These are phyloP conservation scores for Coniella vitis DNA, from an alignment of 2,329 filamentous ascomycete species.

Conservation along the genomic window DNA sequence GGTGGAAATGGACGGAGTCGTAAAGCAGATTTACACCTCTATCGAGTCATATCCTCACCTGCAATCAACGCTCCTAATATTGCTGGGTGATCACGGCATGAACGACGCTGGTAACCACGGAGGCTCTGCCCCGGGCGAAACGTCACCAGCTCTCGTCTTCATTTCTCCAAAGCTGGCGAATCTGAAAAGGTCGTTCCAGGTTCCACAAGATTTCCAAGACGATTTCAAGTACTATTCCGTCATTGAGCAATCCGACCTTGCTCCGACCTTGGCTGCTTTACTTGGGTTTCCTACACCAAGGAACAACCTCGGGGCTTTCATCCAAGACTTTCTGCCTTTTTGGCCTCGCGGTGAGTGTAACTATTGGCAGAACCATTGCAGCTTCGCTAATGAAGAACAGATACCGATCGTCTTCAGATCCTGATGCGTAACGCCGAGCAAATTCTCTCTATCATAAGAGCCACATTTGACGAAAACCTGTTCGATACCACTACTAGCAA, in stretches of 20 bases:
- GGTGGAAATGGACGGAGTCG: constrained; percentile 82
- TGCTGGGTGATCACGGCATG: constrained; percentile 98
- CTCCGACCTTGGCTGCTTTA: constrained; percentile 78
- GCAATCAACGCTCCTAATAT: constrained; percentile 69
- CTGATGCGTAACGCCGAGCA: constrained; percentile 74
- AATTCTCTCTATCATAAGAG: constrained; percentile 68
- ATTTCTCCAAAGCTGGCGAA: constrained; percentile 73
- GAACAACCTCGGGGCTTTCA: constrained; percentile 86
- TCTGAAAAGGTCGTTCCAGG: constrained; percentile 36
- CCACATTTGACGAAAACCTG: constrained; percentile 54
- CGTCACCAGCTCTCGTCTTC: constrained; percentile 86
- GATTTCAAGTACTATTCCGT: constrained; percentile 78
- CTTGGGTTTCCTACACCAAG: constrained; percentile 81
- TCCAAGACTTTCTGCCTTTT: constrained; percentile 69
- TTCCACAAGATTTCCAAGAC: constrained; percentile 53
- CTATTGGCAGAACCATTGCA: no score
- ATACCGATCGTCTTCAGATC: constrained; percentile 55
- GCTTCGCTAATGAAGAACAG: constrained; percentile 20
- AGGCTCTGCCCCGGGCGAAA: constrained; percentile 88
- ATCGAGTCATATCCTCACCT: constrained; percentile 68
- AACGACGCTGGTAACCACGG: constrained; percentile 97
- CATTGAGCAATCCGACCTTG: constrained; percentile 92
- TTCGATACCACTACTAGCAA: constrained; percentile 27
- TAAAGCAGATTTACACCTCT: constrained; percentile 67
- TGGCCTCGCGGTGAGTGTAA: constrained; percentile 55